Conservation (phyloP, 2,329 filamentous ascomycete genomes). For the Knufia petricola region DNA sequence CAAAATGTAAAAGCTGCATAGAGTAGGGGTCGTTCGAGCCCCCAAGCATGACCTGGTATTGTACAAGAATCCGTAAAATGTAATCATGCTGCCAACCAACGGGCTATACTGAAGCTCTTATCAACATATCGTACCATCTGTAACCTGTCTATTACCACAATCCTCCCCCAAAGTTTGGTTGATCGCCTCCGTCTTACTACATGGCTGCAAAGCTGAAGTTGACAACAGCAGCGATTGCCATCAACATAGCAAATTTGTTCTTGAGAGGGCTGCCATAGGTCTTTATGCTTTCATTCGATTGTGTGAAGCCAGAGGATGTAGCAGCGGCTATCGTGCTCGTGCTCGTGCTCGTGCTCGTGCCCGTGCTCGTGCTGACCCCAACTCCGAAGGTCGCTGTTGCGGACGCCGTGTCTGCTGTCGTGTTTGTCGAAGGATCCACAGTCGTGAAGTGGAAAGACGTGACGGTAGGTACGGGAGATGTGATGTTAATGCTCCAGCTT, state of each 20-base stretch:
- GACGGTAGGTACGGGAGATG: not conserved
- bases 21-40: no score
- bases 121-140: not conserved
- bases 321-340: no score
- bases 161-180: no score
- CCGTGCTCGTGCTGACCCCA: not conserved
- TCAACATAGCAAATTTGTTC: not conserved
- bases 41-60: no score
- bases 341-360: no score
- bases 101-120: not conserved
- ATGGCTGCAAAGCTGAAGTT: conserved; percentile 1
- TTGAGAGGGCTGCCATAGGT: not conserved
- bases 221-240: not conserved
- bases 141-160: not conserved
- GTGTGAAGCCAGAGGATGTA: not conserved
- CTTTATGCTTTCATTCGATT: not conserved
- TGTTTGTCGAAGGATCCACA: not conserved
- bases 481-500: not conserved
- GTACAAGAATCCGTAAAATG: not conserved
- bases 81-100: not conserved
- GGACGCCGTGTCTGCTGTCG: not conserved
- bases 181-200: not conserved
- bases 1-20: no score
- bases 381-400: not conserved
- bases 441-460: no score